Evolutionary conservation across 2,329 filamentous ascomycete species (phyloP), one percentile per base, ranked within the genome.

Genomic region (Spiromastix sp.): DNA sequence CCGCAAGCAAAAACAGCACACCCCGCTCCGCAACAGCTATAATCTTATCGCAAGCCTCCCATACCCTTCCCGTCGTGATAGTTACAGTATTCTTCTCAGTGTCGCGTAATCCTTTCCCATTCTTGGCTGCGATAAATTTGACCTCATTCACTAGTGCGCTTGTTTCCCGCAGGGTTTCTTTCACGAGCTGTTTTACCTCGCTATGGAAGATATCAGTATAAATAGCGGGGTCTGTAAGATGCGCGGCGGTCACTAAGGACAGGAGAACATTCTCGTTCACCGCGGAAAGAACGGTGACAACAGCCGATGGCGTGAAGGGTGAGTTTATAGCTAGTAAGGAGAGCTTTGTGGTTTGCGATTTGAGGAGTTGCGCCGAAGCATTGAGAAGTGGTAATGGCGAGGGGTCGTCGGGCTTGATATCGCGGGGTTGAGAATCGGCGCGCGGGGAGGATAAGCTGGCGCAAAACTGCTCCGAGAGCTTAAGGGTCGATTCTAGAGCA

Each of bases 291-390:
- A 93, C 76, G 16, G 71, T 77, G 7, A 61, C 63, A 21, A 93
- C 69, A 4, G 85, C 87, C 1, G 79, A 77, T 0, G 84, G 78
- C 0, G 86, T 91, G 47, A 93, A 93, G 1, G 89, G 87, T 12
- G 84, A 73, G 50, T 84, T 94, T 50, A 93, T 81, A 2, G 91
- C 74, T 9, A 96, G 72, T 1, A 95, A 77, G 0, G 84, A 89
- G 17, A 95, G 70, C 43, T 93, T 94, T 4, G 86, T 94, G 2
- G 79, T 74, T 53, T 95, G 85, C 0, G 86, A 84, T 54, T 76
- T 79, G 40, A 94, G 74, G 4, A 93, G 68, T 17, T 70, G 73
- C 1, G 84, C 74, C 0, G 82, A 72, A 48, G 87, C 80, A 48
- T 74, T 72, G 21, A 87, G 75, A 39, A 89, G 70, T 10, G 75